Evolutionary conservation across 2,329 filamentous ascomycete species (phyloP), one percentile per base, ranked within the genome.

Genomic region (Chlorencoelia australis): DNA sequence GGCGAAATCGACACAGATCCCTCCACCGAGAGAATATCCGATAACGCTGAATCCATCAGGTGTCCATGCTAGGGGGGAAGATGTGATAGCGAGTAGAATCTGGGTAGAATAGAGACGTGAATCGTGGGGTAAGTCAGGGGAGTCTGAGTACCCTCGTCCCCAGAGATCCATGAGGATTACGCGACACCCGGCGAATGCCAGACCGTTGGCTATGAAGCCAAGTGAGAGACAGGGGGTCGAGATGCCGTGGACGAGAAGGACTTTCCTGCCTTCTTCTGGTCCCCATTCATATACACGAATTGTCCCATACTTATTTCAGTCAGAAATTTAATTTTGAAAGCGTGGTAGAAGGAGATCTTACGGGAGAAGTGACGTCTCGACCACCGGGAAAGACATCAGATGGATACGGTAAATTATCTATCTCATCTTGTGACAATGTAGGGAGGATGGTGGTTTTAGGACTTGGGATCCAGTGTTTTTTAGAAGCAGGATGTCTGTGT

Each of bases 201-300:
- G 66, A 35, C 68, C 71, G 52, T 75, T 66, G 10, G 80, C 81
- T 22, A 91, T 56, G 27, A 72, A 68, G 2, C 75, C 76, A 13
- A 89, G 61, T 0, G 82, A 70, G 31, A 88, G 64, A 43, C 76
- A 78, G 0, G 86, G 85, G 5, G 84, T 91, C 33, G 76, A 82
- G 50, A 91, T 88, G 4, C 86, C 86, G 57, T 89, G 86, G 11
- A 93, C 61, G 17, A 93, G 62, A 10, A 93, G 61, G 1, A 89
- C 75, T 51, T 79, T 86, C 18, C 75, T 69, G 1, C 83, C 84
- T 22, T 69, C 62, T 40, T 75, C 68, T 0, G 82, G 81, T 0
- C 86, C 86, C 71, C 79, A 91, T 64, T 93, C 86, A 54, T 86
- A 89, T 3, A 84, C 77, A 30, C 79, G 66, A 43, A 84, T 72